Evolutionary conservation across 768 basidiomycete species (phyloP).

Genomic region (Pisolithus microcarpus): DNA sequence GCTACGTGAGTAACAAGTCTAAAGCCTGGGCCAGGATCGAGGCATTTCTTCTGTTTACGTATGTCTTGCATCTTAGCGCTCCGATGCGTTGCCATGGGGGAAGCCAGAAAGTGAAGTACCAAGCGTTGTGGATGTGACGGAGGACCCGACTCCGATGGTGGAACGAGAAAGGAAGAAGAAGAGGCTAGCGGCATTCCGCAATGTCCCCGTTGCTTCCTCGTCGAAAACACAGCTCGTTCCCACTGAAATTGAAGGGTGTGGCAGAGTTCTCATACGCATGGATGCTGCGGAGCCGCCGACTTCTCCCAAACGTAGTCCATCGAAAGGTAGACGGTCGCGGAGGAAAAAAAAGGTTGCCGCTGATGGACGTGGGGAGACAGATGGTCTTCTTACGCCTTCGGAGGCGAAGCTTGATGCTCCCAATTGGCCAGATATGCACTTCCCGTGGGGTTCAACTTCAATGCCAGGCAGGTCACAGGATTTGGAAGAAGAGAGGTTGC

Average conservation of each 20-base stretch:
- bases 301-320: slow-evolving; percentile 22
- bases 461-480: slow-evolving; percentile 44
- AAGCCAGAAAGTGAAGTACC: slow-evolving; percentile 12
- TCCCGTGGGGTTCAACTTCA: slow-evolving; percentile 68
- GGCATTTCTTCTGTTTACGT: slow-evolving; percentile 7
- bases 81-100: slow-evolving; percentile 18
- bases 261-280: slow-evolving; percentile 61
- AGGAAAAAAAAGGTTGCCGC: slow-evolving; percentile 44
- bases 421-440: slow-evolving; percentile 74
- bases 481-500: slow-evolving; percentile 52
- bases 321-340: slow-evolving; percentile 36
- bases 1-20: slow-evolving; percentile 47
- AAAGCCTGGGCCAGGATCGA: neutral
- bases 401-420: slow-evolving; percentile 42
- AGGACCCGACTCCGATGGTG: slow-evolving; percentile 18
- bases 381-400: slow-evolving; percentile 11
- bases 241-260: slow-evolving; percentile 59
- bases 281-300: slow-evolving; percentile 33
- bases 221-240: slow-evolving; percentile 44
- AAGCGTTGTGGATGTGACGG: slow-evolving; percentile 7
- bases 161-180: slow-evolving; percentile 65
- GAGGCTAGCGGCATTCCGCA: slow-evolving; percentile 62
- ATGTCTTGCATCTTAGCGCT: slow-evolving; percentile 14
- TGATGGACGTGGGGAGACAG: slow-evolving; percentile 16
- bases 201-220: slow-evolving; percentile 28